Evolutionary conservation across 1,284 basidiomycete genomes (phyloP), one percentile per base, ranked within the genome.

Genomic region (Puccinia coronata): DNA sequence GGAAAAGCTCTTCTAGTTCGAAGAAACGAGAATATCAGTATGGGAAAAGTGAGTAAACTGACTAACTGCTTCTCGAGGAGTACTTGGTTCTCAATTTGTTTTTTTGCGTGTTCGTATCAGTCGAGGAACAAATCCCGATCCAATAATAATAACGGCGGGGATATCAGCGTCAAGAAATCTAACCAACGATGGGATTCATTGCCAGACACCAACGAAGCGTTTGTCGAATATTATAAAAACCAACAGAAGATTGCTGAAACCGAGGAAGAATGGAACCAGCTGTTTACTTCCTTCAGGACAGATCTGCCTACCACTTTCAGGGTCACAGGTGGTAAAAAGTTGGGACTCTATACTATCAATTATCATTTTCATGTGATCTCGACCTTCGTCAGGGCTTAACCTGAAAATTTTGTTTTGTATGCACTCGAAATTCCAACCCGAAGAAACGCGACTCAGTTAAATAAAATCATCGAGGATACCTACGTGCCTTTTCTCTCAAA

Each of bases 281-380:
- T 79, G 23, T 79, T 79, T 70, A 57, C 28, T 25, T 36, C 65
- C n/a, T 70, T 79, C 41, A 65, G 77, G 41, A 79, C 77, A 28
- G 77, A 79, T 51, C 88, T 99, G 47, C 97, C 97, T 0, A 96
- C 94, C 0, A 98, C 96, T 0, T 99, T 99, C 87, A 90, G 97
- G 61, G 92, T 99, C 31, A 92, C 95, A 0, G 93, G 94, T 0
- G 93, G 91, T 83, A 89, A 94, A 86, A 90, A 92, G 94, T 95
- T 85, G 85, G 91, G 25, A 11, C 23, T 43, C 39, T 43, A 69
- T 75, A 11, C 53, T 75, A 39, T 28, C 55, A 59, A 28, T 61
- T 25, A 61, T 63, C 14, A 16, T 67, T 43, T 67, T n/a, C 63
- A 43, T 59, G 12, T 67, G 34, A 53, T 53, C 49, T 20, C 36